A percentile compares a stretch with the other conserved stretches of the same genome.
Evolutionary conservation across 2,329 filamentous ascomycete species (phyloP).

Genomic region (Lachnellula suecica): DNA sequence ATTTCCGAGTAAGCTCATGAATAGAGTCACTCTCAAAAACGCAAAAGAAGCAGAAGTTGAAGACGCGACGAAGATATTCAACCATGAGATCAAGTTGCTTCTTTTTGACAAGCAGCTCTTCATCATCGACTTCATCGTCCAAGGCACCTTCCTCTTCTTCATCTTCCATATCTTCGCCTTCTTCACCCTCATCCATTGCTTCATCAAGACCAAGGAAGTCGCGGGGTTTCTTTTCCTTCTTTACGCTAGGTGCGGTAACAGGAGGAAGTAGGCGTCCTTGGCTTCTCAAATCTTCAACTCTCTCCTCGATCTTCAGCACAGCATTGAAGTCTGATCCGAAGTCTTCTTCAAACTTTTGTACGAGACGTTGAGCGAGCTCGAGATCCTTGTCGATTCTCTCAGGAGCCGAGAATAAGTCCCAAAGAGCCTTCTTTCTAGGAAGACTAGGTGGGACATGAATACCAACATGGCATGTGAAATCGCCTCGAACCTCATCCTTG

Average conservation of each 20-base stretch:
- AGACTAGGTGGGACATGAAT: constrained; percentile 87
- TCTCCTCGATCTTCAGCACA: constrained; percentile 77
- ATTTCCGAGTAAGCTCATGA: constrained; percentile 93
- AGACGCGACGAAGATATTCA: constrained; percentile 93
- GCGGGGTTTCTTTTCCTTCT: constrained; percentile 61
- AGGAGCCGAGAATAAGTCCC: constrained; percentile 93
- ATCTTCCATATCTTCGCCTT: constrained; percentile 75
- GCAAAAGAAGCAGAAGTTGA: constrained; percentile 99
- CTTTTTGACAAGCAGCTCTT: constrained; percentile 87
- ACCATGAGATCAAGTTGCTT: constrained; percentile 95
- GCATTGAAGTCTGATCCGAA: constrained; percentile 77
- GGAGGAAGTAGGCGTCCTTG: constrained; percentile 75
- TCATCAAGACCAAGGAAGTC: constrained; percentile 58
- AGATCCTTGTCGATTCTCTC: constrained; percentile 92
- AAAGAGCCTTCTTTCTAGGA: constrained; percentile 90
- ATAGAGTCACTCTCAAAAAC: constrained; percentile 98
- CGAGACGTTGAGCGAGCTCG: constrained; percentile 75
- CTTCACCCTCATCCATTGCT: constrained; percentile 60
- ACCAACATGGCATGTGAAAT: constrained; percentile 96
- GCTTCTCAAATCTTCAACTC: constrained; percentile 76
- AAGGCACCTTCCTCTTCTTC: constrained; percentile 62
- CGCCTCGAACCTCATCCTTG: constrained; percentile 87
- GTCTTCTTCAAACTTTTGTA: constrained; percentile 81
- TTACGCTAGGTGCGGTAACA: constrained; percentile 50
- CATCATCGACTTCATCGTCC: constrained; percentile 83